phyloP scores from a whole-genome alignment of 2,329 filamentous ascomycete genomes.

The Penicillium sp. region DNA sequence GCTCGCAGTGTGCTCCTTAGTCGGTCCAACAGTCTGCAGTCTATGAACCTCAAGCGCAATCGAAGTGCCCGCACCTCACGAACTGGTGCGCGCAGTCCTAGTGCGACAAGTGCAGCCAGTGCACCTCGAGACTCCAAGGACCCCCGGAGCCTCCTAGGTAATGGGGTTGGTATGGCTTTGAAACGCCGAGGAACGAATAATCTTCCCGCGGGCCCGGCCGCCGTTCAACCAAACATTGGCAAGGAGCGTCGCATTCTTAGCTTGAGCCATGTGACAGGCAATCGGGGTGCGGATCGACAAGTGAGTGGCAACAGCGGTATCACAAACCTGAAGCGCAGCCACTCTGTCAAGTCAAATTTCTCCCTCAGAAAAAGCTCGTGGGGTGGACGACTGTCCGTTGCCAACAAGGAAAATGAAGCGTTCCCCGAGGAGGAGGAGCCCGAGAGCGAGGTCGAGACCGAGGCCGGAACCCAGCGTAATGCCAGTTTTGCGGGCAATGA shows the following conservation, averaged over 20 bases:
- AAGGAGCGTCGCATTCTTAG: constrained; percentile 75
- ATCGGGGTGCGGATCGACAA: constrained; percentile 43
- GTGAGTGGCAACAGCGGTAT: constrained; percentile 36
- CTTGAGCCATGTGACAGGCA: constrained; percentile 81
- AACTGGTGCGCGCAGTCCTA: constrained; percentile 29
- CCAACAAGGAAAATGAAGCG: constrained; percentile 57
- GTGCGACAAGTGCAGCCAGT: constrained; percentile 31
- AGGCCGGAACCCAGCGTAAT: constrained; percentile 36
- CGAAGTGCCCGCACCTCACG: constrained; percentile 37
- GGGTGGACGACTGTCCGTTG: constrained; percentile 48
- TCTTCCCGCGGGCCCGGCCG: constrained; percentile 38
- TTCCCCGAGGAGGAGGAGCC: constrained; percentile 60
- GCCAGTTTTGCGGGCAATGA: constrained; percentile 30
- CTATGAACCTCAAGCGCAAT: constrained; percentile 50
- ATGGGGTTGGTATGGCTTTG: constrained; percentile 43
- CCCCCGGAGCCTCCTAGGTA: constrained; percentile 35
- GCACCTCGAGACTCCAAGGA: constrained; percentile 34
- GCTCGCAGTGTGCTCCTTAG: constrained; percentile 78
- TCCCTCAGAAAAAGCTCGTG: constrained; percentile 63
- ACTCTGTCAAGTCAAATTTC: constrained; percentile 64
- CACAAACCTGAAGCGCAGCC: constrained; percentile 66
- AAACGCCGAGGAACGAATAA: constrained; percentile 49
- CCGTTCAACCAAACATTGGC: constrained; percentile 44
- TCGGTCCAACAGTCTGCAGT: constrained; percentile 51
- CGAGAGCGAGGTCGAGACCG: constrained; percentile 44